Conservation (phyloP, 352 stramenopile species). For the Phytophthora sansomeana region DNA sequence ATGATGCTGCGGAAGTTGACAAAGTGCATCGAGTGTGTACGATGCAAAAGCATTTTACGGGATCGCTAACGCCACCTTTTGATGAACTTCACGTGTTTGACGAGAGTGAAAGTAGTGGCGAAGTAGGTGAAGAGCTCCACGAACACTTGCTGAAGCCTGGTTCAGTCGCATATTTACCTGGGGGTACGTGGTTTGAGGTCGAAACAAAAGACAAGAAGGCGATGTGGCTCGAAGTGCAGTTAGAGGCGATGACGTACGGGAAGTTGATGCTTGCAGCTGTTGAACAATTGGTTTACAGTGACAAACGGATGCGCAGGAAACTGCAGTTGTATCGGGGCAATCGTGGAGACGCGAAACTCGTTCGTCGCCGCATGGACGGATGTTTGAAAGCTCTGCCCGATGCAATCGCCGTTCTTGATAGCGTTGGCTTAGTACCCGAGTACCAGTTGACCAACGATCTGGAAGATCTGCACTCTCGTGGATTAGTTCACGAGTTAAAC, state of each 20-base stretch:
- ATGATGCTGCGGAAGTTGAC: slow-evolving; percentile 13
- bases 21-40: slow-evolving; percentile 33
- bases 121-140: not conserved
- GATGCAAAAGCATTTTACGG: not conserved
- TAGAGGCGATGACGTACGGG: slow-evolving; percentile 34
- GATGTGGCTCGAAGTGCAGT: slow-evolving; percentile 57
- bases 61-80: slow-evolving; percentile 17
- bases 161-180: slow-evolving; percentile 58
- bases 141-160: slow-evolving; percentile 43
- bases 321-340: slow-evolving; percentile 24
- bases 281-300: slow-evolving; percentile 38
- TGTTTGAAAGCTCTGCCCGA: slow-evolving; percentile 33
- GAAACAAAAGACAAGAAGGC: slow-evolving; percentile 29
- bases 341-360: slow-evolving; percentile 6
- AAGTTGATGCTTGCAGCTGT: slow-evolving; percentile 38
- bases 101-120: slow-evolving; percentile 12
- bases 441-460: slow-evolving; percentile 37
- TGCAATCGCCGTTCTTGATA: slow-evolving; percentile 27
- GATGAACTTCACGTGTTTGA: slow-evolving; percentile 39
- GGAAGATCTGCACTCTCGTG: slow-evolving; percentile 16
- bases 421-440: slow-evolving; percentile 45
- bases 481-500: slow-evolving; percentile 4
- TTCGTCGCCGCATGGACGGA: slow-evolving; percentile 16
- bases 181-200: slow-evolving; percentile 54
- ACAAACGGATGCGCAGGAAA: slow-evolving; percentile 36